Evolutionary conservation across 2,329 filamentous ascomycete genomes (phyloP).

Genomic region (Rutstroemia sp.): DNA sequence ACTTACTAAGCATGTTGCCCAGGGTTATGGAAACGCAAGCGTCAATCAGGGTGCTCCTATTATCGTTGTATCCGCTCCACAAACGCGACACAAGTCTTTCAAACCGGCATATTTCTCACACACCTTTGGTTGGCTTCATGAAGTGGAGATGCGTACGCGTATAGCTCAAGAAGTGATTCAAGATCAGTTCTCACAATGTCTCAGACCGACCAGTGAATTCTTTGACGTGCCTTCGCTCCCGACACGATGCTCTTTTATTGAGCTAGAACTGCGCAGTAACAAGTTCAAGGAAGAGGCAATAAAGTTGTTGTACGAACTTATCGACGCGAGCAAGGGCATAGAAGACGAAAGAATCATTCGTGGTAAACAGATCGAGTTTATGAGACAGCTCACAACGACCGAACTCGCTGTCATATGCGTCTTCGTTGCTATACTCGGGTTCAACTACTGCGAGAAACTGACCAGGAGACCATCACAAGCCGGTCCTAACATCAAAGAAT

Average conservation of each 20-base stretch:
- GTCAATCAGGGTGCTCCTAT: not conserved
- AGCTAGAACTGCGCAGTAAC: not conserved
- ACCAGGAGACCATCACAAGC: not conserved
- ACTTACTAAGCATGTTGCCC: not conserved
- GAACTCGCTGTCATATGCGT: slow-evolving; percentile 1
- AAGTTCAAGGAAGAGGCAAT: slow-evolving; percentile 2
- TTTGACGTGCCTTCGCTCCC: not conserved
- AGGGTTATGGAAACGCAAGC: not conserved
- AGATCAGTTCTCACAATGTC: slow-evolving; percentile 1
- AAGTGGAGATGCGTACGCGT: not conserved
- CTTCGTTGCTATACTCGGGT: not conserved
- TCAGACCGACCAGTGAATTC: not conserved
- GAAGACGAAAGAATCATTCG: not conserved
- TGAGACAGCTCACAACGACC: not conserved
- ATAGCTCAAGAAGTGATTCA: not conserved
- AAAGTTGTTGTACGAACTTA: not conserved
- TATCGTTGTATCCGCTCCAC: not conserved
- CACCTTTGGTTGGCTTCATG: not conserved
- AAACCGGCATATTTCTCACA: not conserved
- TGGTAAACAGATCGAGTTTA: not conserved
- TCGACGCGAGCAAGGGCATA: not conserved
- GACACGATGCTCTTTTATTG: not conserved
- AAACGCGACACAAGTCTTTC: not conserved
- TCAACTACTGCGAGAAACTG: not conserved
- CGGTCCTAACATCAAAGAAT: not conserved